Conservation (phyloP, 2,329 filamentous ascomycete species). For the Pseudogymnoascus sp. region DNA sequence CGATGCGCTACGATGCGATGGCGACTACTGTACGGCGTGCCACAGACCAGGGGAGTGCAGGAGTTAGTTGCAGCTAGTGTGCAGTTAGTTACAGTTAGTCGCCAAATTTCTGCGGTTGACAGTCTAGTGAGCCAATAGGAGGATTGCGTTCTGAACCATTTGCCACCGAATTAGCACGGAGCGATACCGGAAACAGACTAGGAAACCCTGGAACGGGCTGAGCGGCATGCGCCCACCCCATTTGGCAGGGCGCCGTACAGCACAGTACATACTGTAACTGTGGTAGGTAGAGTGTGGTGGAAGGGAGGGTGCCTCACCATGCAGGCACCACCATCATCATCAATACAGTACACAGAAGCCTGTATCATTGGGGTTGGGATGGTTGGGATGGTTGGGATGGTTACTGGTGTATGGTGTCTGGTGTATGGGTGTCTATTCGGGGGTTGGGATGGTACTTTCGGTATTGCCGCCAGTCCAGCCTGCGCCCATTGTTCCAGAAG, state of each 20-base stretch:
- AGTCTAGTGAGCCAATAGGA: background rate
- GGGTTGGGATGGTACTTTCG: background rate
- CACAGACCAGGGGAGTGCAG: conserved; percentile 1
- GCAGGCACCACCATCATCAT: background rate
- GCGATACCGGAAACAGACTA: conserved; percentile 1
- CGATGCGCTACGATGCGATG: background rate
- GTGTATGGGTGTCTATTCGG: no score
- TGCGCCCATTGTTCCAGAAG: conserved; percentile 4
- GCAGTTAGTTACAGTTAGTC: background rate
- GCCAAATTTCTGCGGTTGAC: background rate
- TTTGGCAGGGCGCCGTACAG: background rate
- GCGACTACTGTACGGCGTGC: conserved; percentile 4
- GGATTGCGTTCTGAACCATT: background rate
- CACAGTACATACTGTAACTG: background rate
- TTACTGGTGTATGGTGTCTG: background rate
- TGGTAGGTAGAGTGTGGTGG: background rate
- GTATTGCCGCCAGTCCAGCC: conserved; percentile 1
- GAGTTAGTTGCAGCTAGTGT: background rate
- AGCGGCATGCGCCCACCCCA: conserved; percentile 1
- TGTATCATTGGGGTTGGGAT: background rate
- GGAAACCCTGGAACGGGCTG: conserved; percentile 2
- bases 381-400: background rate
- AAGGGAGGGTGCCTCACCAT: background rate
- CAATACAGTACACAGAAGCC: background rate
- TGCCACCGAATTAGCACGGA: background rate